Evolutionary conservation across 495 filamentous ascomycete genomes (phyloP).

Genomic region (Aspergillus funiculosus): DNA sequence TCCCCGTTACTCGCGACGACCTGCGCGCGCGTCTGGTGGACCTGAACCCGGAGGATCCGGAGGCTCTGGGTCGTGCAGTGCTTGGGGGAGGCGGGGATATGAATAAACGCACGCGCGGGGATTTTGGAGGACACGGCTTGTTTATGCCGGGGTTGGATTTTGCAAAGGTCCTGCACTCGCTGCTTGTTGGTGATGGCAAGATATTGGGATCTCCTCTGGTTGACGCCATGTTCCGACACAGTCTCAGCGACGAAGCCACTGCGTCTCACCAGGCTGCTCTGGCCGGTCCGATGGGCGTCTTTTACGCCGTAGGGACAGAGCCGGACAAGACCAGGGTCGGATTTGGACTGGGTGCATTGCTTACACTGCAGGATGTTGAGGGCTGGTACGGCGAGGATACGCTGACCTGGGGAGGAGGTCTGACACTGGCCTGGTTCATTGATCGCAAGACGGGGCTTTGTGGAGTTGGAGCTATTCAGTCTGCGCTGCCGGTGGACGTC

Average conservation of each 20-base stretch:
- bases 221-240: conserved; percentile 48
- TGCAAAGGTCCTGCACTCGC: conserved; percentile 43
- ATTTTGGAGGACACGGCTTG: conserved; percentile 50
- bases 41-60: conserved; percentile 26
- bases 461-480: conserved; percentile 36
- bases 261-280: neutral
- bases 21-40: conserved; percentile 19
- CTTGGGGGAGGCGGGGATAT: conserved; percentile 23
- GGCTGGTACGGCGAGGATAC: conserved; percentile 10
- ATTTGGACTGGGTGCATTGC: neutral
- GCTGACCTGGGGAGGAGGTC: conserved; percentile 34
- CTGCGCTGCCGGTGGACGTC: conserved; percentile 31
- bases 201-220: conserved; percentile 39
- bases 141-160: conserved; percentile 44
- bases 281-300: neutral
- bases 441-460: conserved; percentile 44
- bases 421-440: conserved; percentile 40
- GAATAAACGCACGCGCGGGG: conserved; percentile 24
- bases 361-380: neutral
- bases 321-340: neutral
- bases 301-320: neutral
- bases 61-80: conserved; percentile 22
- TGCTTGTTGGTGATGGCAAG: conserved; percentile 42
- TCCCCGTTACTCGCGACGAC: conserved; percentile 48
- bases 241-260: no score